Percentiles rank a stretch among this genome's conserved stretches.
phyloP scores from a whole-genome alignment of 441 rosid species.

The Macaranga tanarius region DNA sequence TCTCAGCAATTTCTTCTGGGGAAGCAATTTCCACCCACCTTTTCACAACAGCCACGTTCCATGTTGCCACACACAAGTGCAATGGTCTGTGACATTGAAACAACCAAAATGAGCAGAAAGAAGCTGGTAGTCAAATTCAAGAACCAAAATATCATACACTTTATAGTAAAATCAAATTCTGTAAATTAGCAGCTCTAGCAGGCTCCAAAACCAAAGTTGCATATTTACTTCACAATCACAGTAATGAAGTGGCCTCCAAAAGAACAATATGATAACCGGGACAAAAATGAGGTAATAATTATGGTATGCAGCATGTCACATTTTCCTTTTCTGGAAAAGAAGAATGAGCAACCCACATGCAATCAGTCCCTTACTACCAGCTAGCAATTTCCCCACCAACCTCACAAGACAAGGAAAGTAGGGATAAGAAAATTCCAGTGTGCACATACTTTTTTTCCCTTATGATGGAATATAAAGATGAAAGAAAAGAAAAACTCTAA shows the following conservation, averaged over 20 bases:
- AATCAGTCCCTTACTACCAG: neutral
- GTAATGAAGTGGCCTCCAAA: neutral
- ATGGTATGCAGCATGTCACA: neutral
- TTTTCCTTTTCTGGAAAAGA: neutral
- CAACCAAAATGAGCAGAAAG: slow-evolving; percentile 10
- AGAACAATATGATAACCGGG: neutral
- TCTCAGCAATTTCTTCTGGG: slow-evolving; percentile 62
- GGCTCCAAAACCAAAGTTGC: neutral
- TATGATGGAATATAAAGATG: neutral
- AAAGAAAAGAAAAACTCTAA: neutral
- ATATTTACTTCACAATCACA: neutral
- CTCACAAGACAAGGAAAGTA: neutral
- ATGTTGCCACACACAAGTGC: slow-evolving; percentile 86
- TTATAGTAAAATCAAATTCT: neutral
- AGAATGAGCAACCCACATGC: neutral
- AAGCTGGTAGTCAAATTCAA: neutral
- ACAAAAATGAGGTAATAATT: neutral
- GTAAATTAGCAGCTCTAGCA: neutral
- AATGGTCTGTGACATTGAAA: slow-evolving; percentile 64
- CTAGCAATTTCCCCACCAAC: neutral
- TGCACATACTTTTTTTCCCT: neutral
- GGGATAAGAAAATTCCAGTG: neutral
- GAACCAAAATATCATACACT: neutral
- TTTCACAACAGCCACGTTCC: slow-evolving; percentile 91
- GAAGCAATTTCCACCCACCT: slow-evolving; percentile 92